phyloP scores from a whole-genome alignment of 768 basidiomycete species.

The Gymnopilus dilepis region DNA sequence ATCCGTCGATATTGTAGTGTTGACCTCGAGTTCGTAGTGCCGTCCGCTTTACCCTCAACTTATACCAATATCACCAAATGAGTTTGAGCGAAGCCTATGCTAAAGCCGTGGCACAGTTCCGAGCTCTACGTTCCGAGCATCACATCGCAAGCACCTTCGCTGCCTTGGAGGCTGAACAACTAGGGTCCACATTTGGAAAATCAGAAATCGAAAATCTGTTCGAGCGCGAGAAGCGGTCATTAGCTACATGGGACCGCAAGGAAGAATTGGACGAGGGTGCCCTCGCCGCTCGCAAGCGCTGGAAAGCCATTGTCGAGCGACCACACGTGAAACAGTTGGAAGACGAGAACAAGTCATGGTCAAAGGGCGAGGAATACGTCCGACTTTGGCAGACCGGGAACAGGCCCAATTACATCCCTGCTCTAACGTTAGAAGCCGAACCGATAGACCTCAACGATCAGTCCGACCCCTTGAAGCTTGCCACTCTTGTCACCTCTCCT shows the following conservation, averaged over 20 bases:
- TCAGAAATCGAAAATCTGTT: slow-evolving; percentile 67
- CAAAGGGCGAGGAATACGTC: slow-evolving; percentile 75
- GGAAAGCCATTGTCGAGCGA: slow-evolving; percentile 69
- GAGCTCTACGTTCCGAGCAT: slow-evolving; percentile 84
- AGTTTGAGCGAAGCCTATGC: slow-evolving; percentile 83
- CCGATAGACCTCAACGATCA: slow-evolving; percentile 27
- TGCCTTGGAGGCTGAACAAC: slow-evolving; percentile 75
- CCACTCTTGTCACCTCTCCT: neutral
- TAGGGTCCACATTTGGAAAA: slow-evolving; percentile 68
- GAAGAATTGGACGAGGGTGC: slow-evolving; percentile 64
- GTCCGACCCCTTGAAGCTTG: neutral
- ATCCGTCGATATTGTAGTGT: slow-evolving; percentile 10
- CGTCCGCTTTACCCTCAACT: slow-evolving; percentile 78
- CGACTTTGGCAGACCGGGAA: slow-evolving; percentile 74
- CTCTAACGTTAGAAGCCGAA: slow-evolving; percentile 42
- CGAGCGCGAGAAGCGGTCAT: slow-evolving; percentile 61
- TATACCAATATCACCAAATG: slow-evolving; percentile 66
- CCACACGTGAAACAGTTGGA: slow-evolving; percentile 40
- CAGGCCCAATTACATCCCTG: slow-evolving; percentile 68
- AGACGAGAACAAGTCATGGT: slow-evolving; percentile 48
- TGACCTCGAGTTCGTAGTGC: slow-evolving; percentile 53
- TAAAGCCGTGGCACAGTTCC: slow-evolving; percentile 82
- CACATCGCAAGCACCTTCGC: slow-evolving; percentile 80
- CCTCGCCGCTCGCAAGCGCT: slow-evolving; percentile 72
- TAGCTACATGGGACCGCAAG: slow-evolving; percentile 63